These are phyloP conservation scores for Waltergamsia citrina DNA, from an alignment of 2,329 filamentous ascomycete genomes.

Conservation along the genomic window DNA sequence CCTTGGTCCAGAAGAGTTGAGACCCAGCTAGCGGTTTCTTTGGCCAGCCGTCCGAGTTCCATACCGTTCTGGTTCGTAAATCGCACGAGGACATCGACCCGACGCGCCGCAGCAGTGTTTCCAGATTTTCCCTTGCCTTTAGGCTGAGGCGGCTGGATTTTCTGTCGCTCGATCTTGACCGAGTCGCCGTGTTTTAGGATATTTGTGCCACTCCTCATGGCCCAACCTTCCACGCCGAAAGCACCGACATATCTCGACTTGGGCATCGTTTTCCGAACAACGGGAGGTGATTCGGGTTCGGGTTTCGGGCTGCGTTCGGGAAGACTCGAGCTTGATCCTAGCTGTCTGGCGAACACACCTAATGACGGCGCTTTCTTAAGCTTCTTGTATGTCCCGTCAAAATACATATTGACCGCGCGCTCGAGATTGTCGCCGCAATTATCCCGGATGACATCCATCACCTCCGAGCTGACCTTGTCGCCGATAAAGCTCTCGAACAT, in stretches of 20 bases:
- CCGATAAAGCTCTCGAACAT: constrained; percentile 53
- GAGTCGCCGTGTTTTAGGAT: constrained; percentile 71
- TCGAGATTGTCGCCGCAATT: constrained; percentile 50
- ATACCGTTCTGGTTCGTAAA: constrained; percentile 74
- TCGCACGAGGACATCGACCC: constrained; percentile 79
- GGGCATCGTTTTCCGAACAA: constrained; percentile 19
- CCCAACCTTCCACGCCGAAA: constrained; percentile 87
- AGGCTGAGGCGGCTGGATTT: constrained; percentile 50
- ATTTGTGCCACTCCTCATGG: constrained; percentile 70
- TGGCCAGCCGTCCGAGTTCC: constrained; percentile 79
- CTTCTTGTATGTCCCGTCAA: constrained; percentile 58
- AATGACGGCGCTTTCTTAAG: constrained; percentile 16
- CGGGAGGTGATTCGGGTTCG: neutral
- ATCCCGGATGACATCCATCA: constrained; percentile 39
- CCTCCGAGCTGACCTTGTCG: constrained; percentile 38
- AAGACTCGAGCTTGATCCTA: constrained; percentile 1
- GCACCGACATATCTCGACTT: constrained; percentile 70
- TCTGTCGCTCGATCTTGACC: constrained; percentile 82
- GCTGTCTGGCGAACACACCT: neutral
- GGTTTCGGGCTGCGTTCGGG: neutral
- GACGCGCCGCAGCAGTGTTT: constrained; percentile 47
- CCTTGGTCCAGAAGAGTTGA: constrained; percentile 86
- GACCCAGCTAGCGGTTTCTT: constrained; percentile 84
- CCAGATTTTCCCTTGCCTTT: constrained; percentile 33
- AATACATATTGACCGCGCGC: constrained; percentile 59